These are phyloP conservation scores for Plasmodium reichenowi DNA, from an alignment of 169 alveolate genomes.

Conservation along the genomic window DNA sequence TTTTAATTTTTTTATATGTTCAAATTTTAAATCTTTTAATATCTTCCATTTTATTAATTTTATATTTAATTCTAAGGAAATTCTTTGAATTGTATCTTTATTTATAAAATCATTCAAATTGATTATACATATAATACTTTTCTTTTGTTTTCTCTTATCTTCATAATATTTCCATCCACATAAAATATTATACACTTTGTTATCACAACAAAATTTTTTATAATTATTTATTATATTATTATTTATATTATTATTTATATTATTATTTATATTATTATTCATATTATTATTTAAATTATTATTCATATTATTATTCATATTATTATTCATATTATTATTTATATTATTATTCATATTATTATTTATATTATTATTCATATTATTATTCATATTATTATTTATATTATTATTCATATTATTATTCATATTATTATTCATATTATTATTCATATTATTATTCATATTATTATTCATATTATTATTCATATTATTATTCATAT, in stretches of 20 bases:
- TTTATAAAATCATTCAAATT: conserved; percentile 72
- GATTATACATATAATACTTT: conserved; percentile 20
- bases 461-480: too few species aligned
- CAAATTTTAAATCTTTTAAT: conserved; percentile 77
- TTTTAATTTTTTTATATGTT: conserved; percentile 68
- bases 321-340: too few species aligned
- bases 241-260: neutral
- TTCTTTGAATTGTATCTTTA: conserved; percentile 39
- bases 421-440: too few species aligned
- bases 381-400: neutral
- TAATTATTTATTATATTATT: neutral
- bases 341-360: neutral
- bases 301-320: neutral
- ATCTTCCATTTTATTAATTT: conserved; percentile 84
- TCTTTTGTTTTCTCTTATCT: conserved; percentile 1
- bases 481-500: too few species aligned
- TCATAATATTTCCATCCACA: conserved; percentile 35
- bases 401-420: neutral
- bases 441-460: neutral
- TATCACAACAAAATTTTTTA: neutral
- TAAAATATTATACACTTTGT: neutral
- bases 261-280: neutral
- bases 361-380: neutral
- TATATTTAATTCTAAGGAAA: conserved; percentile 79
- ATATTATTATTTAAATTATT: too few species aligned